Evolutionary conservation across 2,329 filamentous ascomycete genomes (phyloP).

Genomic region (Colletotrichum scovillei): DNA sequence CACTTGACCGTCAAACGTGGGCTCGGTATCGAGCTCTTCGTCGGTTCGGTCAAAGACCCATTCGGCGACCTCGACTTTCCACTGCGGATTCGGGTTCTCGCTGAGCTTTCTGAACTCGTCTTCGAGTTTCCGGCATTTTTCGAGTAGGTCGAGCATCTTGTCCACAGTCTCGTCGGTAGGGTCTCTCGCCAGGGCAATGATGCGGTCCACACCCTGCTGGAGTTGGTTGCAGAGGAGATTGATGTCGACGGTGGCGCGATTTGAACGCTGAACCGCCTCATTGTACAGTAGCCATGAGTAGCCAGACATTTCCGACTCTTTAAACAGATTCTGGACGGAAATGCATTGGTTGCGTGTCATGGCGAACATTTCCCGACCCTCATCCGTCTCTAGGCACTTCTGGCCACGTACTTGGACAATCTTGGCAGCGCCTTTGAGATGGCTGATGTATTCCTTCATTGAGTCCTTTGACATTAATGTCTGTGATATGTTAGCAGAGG

Average conservation of each 20-base stretch:
- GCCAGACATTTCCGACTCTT: slow-evolving; percentile 29
- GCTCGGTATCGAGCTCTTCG: slow-evolving; percentile 30
- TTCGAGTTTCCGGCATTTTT: slow-evolving; percentile 22
- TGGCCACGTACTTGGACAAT: slow-evolving; percentile 37
- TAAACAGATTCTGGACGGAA: slow-evolving; percentile 35
- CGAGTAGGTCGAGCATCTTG: slow-evolving; percentile 25
- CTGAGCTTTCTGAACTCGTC: slow-evolving; percentile 24
- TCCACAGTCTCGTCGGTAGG: slow-evolving; percentile 8
- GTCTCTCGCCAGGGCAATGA: slow-evolving; percentile 9
- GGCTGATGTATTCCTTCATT: slow-evolving; percentile 38
- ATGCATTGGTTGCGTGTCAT: slow-evolving; percentile 39
- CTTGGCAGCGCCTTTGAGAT: slow-evolving; percentile 39
- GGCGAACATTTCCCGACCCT: slow-evolving; percentile 38
- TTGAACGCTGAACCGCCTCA: slow-evolving; percentile 17
- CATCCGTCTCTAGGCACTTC: slow-evolving; percentile 25
- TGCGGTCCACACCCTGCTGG: slow-evolving; percentile 33
- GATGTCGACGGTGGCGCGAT: slow-evolving; percentile 35
- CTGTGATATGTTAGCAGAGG: not conserved
- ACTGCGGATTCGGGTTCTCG: slow-evolving; percentile 17
- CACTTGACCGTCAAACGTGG: slow-evolving; percentile 32
- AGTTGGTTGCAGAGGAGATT: slow-evolving; percentile 34
- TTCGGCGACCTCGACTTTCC: slow-evolving; percentile 28
- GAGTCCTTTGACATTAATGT: slow-evolving; percentile 36
- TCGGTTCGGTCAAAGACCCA: slow-evolving; percentile 34
- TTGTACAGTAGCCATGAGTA: slow-evolving; percentile 37